Base-by-base conservation (phyloP, 768 basidiomycete species). In the Suillus lakei region DNA sequence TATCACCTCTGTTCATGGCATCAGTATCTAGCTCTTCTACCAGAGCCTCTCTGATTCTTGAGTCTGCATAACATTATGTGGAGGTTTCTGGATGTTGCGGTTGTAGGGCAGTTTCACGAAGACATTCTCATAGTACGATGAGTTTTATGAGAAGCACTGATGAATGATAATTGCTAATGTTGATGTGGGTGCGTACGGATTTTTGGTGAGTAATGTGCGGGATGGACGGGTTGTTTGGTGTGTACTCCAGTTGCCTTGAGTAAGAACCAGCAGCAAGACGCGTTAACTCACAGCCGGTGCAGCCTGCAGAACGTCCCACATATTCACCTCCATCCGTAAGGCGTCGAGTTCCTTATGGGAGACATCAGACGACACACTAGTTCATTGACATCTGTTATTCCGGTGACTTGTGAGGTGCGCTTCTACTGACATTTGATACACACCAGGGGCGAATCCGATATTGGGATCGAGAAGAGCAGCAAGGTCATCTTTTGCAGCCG, bases 11-110 rank as follows among this genome's bases (percentile, higher is more conserved):
- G 67, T 86, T 85, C 7, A 88, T 80, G 12, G 87, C 92, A 71
- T 96, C 95, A 0, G 95, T 93, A 73, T 98, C 95, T 80, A 97
- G 82, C 61, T 87, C 85, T n/a, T 77, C 81, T 46, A 91, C 86
- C 38, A 92, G 73, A 0, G 83, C 86, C 53, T 83, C 84, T 64
- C 82, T 72, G 56, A 74, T 73, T 7, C 72, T 76, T 23, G 76
- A 76, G 1, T 77, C 73, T 94, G 91, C 84, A 91, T 83, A 8
- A 93, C 80, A 30, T 81, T 86, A 70, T 91, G 88, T 90, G 6
- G 88, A 89, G 23, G 90, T 88, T 70, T 91, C 93, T 1, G 90
- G 89, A 50, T 83, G 81, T 34, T 80, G 76, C 0, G 85, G 84
- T n/a, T 81, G 63, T 0, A 87, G 85, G 0, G 91, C 91, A 0